These are phyloP conservation scores for Erodium maritimum DNA, from an alignment of 345 rosid species.

Conservation along the genomic window DNA sequence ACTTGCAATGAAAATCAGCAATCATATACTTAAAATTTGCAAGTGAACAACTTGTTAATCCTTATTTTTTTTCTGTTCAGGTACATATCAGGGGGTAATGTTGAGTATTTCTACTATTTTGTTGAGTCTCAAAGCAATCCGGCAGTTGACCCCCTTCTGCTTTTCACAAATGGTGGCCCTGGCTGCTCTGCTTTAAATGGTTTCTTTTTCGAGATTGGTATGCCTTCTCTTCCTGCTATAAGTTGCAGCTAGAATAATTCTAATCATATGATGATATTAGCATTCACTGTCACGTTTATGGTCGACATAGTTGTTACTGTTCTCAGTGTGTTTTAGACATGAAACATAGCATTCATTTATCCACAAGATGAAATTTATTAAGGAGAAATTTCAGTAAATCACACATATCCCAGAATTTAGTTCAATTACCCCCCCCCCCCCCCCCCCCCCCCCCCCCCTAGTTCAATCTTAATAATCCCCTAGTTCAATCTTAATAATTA, in stretches of 20 bases:
- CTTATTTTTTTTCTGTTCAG: slow-evolving; percentile 5
- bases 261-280: neutral
- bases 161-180: slow-evolving; percentile 20
- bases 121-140: slow-evolving; percentile 17
- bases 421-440: no score
- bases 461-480: no score
- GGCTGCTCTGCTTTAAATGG: slow-evolving; percentile 20
- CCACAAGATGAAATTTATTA: neutral
- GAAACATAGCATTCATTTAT: neutral
- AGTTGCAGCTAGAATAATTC: neutral
- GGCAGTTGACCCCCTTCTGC: slow-evolving; percentile 11
- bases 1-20: no score
- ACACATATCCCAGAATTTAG: no score
- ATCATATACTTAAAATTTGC: no score
- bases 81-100: slow-evolving; percentile 11
- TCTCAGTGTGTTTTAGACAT: neutral
- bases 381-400: no score
- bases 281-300: neutral
- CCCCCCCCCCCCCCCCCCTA: no score
- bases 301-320: neutral
- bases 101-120: slow-evolving; percentile 20
- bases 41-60: no score
- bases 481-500: no score
- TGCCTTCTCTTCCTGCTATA: neutral
- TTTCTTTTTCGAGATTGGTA: slow-evolving; percentile 19